phyloP scores from a whole-genome alignment of 331 rosid genomes.

The Pyrus hybrid region DNA sequence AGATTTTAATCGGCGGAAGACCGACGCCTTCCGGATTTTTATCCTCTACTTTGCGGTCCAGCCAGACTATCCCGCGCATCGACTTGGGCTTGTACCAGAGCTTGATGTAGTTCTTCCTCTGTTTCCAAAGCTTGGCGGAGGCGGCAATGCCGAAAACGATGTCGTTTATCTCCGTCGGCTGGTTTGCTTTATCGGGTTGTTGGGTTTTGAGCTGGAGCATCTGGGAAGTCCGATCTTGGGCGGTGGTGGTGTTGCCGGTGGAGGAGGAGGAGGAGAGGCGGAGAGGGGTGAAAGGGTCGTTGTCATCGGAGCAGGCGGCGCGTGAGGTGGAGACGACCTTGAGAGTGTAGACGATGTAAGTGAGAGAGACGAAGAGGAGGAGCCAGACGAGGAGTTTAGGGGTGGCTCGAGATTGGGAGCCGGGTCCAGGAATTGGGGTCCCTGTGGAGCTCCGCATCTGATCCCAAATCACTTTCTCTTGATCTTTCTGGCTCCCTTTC shows the following conservation, averaged over 20 bases:
- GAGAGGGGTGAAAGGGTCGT: slow-evolving; percentile 26
- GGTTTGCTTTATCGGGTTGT: neutral
- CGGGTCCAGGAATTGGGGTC: slow-evolving; percentile 23
- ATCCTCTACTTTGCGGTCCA: slow-evolving; percentile 43
- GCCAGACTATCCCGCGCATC: slow-evolving; percentile 86
- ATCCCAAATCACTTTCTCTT: slow-evolving; percentile 54
- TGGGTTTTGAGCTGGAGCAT: slow-evolving; percentile 12
- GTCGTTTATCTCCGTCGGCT: slow-evolving; percentile 51
- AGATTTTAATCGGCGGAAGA: slow-evolving; percentile 56
- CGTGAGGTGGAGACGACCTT: slow-evolving; percentile 55
- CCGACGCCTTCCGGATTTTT: slow-evolving; percentile 7
- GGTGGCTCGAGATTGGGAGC: slow-evolving; percentile 29
- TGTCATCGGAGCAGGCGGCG: slow-evolving; percentile 28
- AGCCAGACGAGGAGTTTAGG: too few species aligned
- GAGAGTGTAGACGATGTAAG: slow-evolving; percentile 60
- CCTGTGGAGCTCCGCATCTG: slow-evolving; percentile 35
- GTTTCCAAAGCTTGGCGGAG: slow-evolving; percentile 73
- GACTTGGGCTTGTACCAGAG: slow-evolving; percentile 59
- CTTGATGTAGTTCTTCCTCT: slow-evolving; percentile 77
- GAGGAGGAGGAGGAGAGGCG: slow-evolving; percentile 14
- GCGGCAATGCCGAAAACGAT: slow-evolving; percentile 91
- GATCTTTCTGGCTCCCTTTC: slow-evolving; percentile 49
- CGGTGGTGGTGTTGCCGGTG: neutral
- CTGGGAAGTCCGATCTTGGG: neutral
- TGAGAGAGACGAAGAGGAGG: slow-evolving; percentile 57